These are phyloP conservation scores for Alternaria sp. DNA, from an alignment of 2,329 filamentous ascomycete genomes.

Conservation along the genomic window DNA sequence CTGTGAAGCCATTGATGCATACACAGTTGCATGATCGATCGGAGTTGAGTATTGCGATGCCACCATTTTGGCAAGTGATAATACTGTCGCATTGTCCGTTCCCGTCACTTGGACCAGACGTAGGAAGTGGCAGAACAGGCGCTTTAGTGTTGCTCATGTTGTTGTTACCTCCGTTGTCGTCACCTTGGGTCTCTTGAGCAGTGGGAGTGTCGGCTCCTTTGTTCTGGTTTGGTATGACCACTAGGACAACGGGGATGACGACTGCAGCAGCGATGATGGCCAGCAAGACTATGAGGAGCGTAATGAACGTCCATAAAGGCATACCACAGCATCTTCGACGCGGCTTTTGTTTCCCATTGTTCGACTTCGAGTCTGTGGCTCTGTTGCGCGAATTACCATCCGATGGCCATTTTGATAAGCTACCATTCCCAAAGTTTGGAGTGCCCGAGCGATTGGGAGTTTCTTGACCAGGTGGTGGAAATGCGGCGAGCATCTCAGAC, in stretches of 20 bases:
- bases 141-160: constrained; percentile 33
- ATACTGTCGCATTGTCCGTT: constrained; percentile 64
- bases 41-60: constrained; percentile 73
- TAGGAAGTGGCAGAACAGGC: constrained; percentile 32
- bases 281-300: constrained; percentile 71
- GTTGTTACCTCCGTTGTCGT: constrained; percentile 28
- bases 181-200: constrained; percentile 31
- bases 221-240: constrained; percentile 64
- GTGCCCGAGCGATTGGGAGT: constrained; percentile 46
- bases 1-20: constrained; percentile 87
- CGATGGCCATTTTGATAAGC: constrained; percentile 44
- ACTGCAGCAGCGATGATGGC: constrained; percentile 81
- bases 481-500: constrained; percentile 71
- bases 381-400: constrained; percentile 20
- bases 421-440: constrained; percentile 46
- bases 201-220: constrained; percentile 31
- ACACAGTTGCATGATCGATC: constrained; percentile 79
- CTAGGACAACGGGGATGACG: constrained; percentile 75
- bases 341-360: constrained; percentile 46
- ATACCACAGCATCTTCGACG: constrained; percentile 82
- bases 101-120: constrained; percentile 24
- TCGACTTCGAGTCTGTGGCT: constrained; percentile 31
- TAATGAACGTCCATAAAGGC: constrained; percentile 78
- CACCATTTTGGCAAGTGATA: constrained; percentile 79
- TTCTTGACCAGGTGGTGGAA: constrained; percentile 66